Evolutionary conservation across 108 stramenopile genomes (phyloP), one percentile per base, ranked within the genome.

Genomic region (Conticribra guillardii): DNA sequence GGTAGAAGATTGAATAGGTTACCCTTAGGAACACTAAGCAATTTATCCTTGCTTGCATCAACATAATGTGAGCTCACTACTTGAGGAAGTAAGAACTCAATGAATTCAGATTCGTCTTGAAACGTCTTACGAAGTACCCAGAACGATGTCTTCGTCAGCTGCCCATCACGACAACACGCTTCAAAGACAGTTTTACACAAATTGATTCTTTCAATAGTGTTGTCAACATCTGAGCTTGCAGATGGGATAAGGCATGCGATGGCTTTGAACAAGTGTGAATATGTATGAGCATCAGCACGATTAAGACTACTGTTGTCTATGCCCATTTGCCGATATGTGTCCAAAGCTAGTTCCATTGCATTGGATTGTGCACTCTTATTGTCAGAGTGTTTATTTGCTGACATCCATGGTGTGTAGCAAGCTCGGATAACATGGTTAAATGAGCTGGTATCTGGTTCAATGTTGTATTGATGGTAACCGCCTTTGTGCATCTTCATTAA

Each of bases 371-470:
- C 37, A 14, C 0, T 30, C n/a, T 76, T 61, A 4, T 58, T 60
- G 21, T 26, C 53, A 11, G 48, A 26, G 8, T 26, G 23, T 24
- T 28, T 16, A 47, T 37, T 41, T 28, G 75, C 61, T 61, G 52
- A n/a, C n/a, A n/a, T 47, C 65, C 59, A 76, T 28, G 75, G 75
- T 7, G 75, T 60, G 29, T 76, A 76, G 48, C 67, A 76, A 24
- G 67, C 75, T 50, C 75, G 37, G 15, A 76, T 76, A 46, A 76
- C 37, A 32, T 76, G 75, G 52, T 76, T 76, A 55, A 69, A 76
- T 0, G 75, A 76, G 62, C 75, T 76, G 16, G 54, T 69, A 48
- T 76, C 75, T 49, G 75, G 75, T 32, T 54, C 45, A 54, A 69
- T 62, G 56, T 76, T 64, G 32, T 59, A 65, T 56, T 69, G 7